Evolutionary conservation across 2,329 filamentous ascomycete genomes (phyloP).

Genomic region (Zopfia rhizophila): DNA sequence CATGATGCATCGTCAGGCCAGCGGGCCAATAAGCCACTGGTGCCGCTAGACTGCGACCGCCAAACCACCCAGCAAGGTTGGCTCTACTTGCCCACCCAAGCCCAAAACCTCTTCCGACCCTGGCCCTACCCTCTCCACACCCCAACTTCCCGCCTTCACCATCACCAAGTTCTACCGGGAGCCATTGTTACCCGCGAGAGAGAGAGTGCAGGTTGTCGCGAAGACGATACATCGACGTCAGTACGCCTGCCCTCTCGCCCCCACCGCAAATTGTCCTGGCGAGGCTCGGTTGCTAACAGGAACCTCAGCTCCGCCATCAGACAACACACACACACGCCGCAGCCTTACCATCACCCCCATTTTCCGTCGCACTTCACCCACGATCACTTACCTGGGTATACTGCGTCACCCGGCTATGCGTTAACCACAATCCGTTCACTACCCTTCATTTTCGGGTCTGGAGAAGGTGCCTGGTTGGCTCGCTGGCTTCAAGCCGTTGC

Average conservation of each 20-base stretch:
- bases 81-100: neutral
- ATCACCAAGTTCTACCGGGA: slow-evolving; percentile 12
- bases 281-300: neutral
- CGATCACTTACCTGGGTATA: slow-evolving; percentile 4
- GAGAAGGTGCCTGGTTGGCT: slow-evolving; percentile 14
- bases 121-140: slow-evolving; percentile 25
- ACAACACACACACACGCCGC: slow-evolving; percentile 6
- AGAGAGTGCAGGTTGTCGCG: too few species aligned
- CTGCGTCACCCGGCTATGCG: slow-evolving; percentile 6
- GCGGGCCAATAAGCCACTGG: slow-evolving; percentile 7
- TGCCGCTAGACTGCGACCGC: too few species aligned
- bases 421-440: slow-evolving; percentile 6
- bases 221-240: too few species aligned
- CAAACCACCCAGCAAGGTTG: neutral
- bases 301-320: slow-evolving; percentile 2
- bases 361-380: slow-evolving; percentile 15
- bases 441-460: slow-evolving; percentile 6
- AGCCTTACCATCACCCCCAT: slow-evolving; percentile 7
- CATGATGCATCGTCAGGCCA: too few species aligned
- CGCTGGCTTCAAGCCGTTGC: slow-evolving; percentile 12
- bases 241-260: neutral
- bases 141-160: slow-evolving; percentile 19
- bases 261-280: slow-evolving; percentile 1
- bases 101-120: neutral
- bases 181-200: slow-evolving; percentile 26